Evolutionary conservation across 2,329 filamentous ascomycete species (phyloP).

Genomic region (Pseudopyrenochaeta lycopersici): DNA sequence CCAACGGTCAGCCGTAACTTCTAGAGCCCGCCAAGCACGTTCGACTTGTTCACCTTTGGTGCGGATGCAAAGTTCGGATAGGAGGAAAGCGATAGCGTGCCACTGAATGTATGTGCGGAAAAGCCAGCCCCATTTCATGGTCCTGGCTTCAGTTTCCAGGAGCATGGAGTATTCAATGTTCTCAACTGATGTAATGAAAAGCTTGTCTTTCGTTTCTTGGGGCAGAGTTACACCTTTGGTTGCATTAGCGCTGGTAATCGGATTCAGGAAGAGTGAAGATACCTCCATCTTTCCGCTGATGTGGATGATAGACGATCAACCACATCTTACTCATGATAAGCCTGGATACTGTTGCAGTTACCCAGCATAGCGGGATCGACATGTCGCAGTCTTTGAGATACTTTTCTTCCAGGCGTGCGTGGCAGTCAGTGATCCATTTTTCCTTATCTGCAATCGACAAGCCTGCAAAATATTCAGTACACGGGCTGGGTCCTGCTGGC

Average conservation of each 20-base stretch:
- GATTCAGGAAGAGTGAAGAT: not conserved
- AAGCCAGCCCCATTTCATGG: conserved; percentile 71
- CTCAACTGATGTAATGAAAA: conserved; percentile 77
- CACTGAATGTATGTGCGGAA: conserved; percentile 72
- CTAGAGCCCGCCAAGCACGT: conserved; percentile 67
- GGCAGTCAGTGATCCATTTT: conserved; percentile 59
- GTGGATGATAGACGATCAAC: conserved; percentile 78
- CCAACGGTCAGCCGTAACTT: conserved; percentile 54
- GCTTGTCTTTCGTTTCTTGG: conserved; percentile 70
- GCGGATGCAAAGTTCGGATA: conserved; percentile 67
- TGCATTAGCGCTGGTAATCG: not conserved
- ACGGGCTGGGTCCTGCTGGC: conserved; percentile 53
- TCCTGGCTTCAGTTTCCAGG: conserved; percentile 69
- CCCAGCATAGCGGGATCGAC: conserved; percentile 70
- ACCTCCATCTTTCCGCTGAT: conserved; percentile 67
- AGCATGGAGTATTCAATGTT: conserved; percentile 76
- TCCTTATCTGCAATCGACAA: conserved; percentile 59
- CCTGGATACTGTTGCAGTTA: conserved; percentile 72
- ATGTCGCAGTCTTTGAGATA: conserved; percentile 63
- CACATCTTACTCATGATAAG: conserved; percentile 82
- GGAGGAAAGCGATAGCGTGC: conserved; percentile 69
- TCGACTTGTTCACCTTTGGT: conserved; percentile 66
- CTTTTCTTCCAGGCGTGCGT: conserved; percentile 57
- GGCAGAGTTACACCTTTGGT: conserved; percentile 60
- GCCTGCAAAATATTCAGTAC: conserved; percentile 53